Percentiles rank a stretch among this genome's conserved stretches.
These are phyloP conservation scores for Citrus medica DNA, from an alignment of 345 rosid species.

Conservation along the genomic window DNA sequence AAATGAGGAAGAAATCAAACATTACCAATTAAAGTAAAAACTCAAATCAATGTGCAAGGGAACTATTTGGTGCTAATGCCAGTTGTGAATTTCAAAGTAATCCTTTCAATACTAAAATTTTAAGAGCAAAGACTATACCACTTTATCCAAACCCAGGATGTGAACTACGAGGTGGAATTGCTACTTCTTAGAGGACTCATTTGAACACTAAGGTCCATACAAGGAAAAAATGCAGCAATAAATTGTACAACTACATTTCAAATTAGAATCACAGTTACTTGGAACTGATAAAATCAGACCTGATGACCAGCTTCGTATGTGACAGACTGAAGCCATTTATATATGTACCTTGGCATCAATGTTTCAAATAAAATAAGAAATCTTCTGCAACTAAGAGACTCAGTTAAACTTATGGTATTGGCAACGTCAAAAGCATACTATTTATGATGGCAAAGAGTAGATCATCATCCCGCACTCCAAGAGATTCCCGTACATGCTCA, in stretches of 20 bases:
- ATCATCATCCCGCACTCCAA: slow-evolving; percentile 75
- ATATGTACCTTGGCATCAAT: not conserved
- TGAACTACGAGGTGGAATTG: not conserved
- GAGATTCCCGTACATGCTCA: slow-evolving; percentile 84
- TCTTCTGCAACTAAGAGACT: not conserved
- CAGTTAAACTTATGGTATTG: not conserved
- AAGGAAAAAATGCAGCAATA: not conserved
- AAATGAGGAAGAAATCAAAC: not conserved
- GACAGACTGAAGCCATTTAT: not conserved
- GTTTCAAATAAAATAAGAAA: not conserved
- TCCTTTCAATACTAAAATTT: not conserved
- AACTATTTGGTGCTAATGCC: not conserved
- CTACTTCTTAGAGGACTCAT: not conserved
- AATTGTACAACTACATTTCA: not conserved
- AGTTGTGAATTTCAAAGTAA: not conserved
- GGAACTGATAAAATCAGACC: not conserved
- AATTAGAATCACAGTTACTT: not conserved
- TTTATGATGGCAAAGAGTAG: slow-evolving; percentile 82
- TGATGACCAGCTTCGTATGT: not conserved
- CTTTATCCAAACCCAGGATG: not conserved
- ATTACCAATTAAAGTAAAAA: not conserved
- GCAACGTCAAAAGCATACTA: slow-evolving; percentile 39
- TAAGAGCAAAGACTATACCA: not conserved
- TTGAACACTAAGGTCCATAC: not conserved
- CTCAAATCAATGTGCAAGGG: not conserved